These are phyloP conservation scores for Mycena haematopus DNA, from an alignment of 768 basidiomycete genomes.

Conservation along the genomic window DNA sequence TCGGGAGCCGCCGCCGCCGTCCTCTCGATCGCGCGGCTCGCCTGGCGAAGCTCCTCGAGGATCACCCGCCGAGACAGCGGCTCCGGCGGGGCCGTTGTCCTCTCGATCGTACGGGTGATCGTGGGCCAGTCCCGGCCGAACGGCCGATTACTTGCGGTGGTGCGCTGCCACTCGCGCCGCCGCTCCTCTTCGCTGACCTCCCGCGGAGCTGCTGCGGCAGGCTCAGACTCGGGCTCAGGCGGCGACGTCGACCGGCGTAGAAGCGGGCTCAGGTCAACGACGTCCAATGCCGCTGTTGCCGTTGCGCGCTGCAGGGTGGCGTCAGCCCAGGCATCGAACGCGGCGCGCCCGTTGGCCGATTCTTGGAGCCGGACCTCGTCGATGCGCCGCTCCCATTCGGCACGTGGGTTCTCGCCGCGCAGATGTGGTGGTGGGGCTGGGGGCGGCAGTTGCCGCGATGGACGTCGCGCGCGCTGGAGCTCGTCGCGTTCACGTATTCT, in stretches of 20 bases:
- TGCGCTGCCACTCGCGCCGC: constrained; percentile 18
- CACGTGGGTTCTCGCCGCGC: not conserved
- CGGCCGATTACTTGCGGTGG: not conserved
- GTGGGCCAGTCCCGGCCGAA: constrained; percentile 10
- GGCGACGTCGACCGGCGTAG: not conserved
- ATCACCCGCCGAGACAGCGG: not conserved
- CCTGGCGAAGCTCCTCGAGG: not conserved
- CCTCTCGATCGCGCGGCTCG: not conserved
- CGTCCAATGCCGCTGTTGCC: constrained; percentile 19
- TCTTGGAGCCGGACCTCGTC: not conserved
- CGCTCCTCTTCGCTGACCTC: constrained; percentile 24
- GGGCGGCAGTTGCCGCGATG: constrained; percentile 8
- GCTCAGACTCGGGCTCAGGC: not conserved
- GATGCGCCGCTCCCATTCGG: not conserved
- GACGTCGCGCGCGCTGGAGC: constrained; percentile 19
- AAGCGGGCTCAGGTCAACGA: constrained; percentile 14
- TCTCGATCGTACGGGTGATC: constrained; percentile 11
- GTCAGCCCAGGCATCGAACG: constrained; percentile 30
- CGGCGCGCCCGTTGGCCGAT: not conserved
- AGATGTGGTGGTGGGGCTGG: not conserved
- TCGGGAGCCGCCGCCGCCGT: not conserved
- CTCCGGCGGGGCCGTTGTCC: constrained; percentile 17
- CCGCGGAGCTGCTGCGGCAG: not conserved
- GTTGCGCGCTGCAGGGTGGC: constrained; percentile 27
- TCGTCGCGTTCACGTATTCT: constrained; percentile 24